Base-by-base conservation (phyloP, 495 filamentous ascomycete species). In the Penicillium samsonianum region DNA sequence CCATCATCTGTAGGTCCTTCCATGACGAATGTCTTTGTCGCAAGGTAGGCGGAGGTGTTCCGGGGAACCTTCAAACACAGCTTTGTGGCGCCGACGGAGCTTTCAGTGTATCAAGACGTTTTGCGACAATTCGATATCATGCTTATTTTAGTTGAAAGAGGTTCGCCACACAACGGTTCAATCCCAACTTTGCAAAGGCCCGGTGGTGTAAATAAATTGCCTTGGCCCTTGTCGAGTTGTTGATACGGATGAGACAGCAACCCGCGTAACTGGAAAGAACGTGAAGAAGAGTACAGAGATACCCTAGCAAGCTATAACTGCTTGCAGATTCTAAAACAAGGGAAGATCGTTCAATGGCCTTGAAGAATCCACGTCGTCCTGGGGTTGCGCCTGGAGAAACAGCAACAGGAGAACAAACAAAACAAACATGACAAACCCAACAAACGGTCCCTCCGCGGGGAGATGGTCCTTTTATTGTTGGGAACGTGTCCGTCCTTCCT, bases 1-100 rank as follows among this genome's bases (percentile, higher is more conserved):
- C 70, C 68, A 6, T 78, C 76, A 19, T 74, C 69, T 0, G 69
- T 75, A 40, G 78, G 67, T 30, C 47, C 53, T 22, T 67, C 73
- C 77, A 80, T 80, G 48, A 30, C 59, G n/a, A 8, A 20, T 8
- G 25, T 45, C 30, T n/a, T 26, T 17, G 37, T 38, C 16, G 44
- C 30, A 38, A n/a, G 35, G 9, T 23, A 17, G 22, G 30, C 16
- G 20, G 28, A 43, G 17, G 30, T 37, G 17, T 19, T 53, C 14
- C n/a, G 26, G n/a, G 28, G 22, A 37, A 20, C 7, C 9, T 37
- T 30, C 37, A 53, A 23, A 44, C 20, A n/a, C 44, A n/a, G 22
- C 7, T 38, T 26, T 9, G 41, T 23, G 6, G 26, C 14, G 30
- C 11, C 19, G 26, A 31, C 9, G 23, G 23, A 31, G 17, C 26